Conservation (phyloP, 73 alveolate species). For the Paramecium primaurelia region DNA sequence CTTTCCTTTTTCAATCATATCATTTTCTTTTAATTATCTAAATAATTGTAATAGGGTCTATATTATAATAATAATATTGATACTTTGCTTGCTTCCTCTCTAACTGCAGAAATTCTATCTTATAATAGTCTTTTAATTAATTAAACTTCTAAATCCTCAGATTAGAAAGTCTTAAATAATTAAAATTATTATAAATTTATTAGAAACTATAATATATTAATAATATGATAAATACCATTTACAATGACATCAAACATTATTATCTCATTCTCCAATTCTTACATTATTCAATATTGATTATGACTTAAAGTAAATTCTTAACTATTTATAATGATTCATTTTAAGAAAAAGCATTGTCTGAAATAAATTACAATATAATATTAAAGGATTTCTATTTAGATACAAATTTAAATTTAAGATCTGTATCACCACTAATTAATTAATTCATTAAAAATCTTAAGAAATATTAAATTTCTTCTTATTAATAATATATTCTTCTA, state of each 20-base stretch:
- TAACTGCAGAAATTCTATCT: background rate
- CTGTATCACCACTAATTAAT: background rate
- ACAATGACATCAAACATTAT: background rate
- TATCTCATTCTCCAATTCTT: slow-evolving; percentile 30
- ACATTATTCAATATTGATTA: background rate
- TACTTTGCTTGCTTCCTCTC: slow-evolving; percentile 4
- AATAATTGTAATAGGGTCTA: background rate
- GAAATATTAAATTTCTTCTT: background rate
- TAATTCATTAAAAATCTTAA: background rate
- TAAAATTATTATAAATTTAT: background rate
- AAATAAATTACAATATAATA: background rate
- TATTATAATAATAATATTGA: background rate
- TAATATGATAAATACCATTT: background rate
- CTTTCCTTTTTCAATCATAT: background rate
- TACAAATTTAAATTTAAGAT: slow-evolving; percentile 10
- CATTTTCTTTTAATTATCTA: background rate
- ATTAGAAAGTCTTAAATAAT: background rate
- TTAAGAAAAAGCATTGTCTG: background rate
- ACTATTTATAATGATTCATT: background rate
- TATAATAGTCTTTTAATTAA: background rate
- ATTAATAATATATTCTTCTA: background rate
- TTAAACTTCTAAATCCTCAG: background rate
- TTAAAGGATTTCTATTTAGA: background rate
- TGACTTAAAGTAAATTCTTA: background rate
- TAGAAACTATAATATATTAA: background rate